phyloP scores from a whole-genome alignment of 768 basidiomycete genomes.

The Suillus subluteus region DNA sequence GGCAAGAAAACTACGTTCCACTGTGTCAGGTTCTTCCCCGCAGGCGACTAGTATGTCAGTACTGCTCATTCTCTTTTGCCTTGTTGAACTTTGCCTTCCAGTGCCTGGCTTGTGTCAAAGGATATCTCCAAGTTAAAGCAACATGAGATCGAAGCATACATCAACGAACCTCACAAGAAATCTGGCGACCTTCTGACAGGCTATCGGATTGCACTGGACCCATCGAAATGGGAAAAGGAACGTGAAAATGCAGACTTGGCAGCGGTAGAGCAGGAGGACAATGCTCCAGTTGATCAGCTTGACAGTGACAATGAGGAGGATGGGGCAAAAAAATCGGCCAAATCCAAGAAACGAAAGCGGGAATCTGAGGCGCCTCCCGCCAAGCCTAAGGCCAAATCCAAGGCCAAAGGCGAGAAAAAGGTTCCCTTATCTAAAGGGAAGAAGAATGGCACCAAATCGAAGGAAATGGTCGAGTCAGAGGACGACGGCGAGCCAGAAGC shows the following conservation, averaged over 20 bases:
- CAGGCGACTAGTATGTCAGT: slow-evolving; percentile 84
- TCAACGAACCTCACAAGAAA: slow-evolving; percentile 77
- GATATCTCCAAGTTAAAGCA: slow-evolving; percentile 80
- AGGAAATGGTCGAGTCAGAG: slow-evolving; percentile 68
- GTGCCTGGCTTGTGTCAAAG: slow-evolving; percentile 82
- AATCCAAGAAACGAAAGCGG: slow-evolving; percentile 64
- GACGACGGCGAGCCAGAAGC: slow-evolving; percentile 56
- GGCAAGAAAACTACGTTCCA: slow-evolving; percentile 74
- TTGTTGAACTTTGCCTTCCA: slow-evolving; percentile 35
- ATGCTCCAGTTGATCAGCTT: slow-evolving; percentile 71
- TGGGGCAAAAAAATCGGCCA: slow-evolving; percentile 48
- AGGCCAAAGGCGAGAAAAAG: slow-evolving; percentile 49
- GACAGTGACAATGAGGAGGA: slow-evolving; percentile 56
- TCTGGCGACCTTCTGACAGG: slow-evolving; percentile 75
- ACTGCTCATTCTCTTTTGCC: slow-evolving; percentile 16
- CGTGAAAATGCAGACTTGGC: slow-evolving; percentile 36
- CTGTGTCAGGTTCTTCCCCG: slow-evolving; percentile 88
- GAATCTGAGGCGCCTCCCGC: slow-evolving; percentile 51
- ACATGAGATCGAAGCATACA: slow-evolving; percentile 83
- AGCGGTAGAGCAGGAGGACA: slow-evolving; percentile 52
- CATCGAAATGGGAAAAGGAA: slow-evolving; percentile 65
- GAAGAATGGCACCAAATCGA: slow-evolving; percentile 65
- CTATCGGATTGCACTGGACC: slow-evolving; percentile 77
- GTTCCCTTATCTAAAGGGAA: slow-evolving; percentile 37
- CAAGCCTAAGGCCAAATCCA: slow-evolving; percentile 46